Evolutionary conservation across 331 rosid species (phyloP), one percentile per base, ranked within the genome.

Genomic region (Prunus yedoensis): DNA sequence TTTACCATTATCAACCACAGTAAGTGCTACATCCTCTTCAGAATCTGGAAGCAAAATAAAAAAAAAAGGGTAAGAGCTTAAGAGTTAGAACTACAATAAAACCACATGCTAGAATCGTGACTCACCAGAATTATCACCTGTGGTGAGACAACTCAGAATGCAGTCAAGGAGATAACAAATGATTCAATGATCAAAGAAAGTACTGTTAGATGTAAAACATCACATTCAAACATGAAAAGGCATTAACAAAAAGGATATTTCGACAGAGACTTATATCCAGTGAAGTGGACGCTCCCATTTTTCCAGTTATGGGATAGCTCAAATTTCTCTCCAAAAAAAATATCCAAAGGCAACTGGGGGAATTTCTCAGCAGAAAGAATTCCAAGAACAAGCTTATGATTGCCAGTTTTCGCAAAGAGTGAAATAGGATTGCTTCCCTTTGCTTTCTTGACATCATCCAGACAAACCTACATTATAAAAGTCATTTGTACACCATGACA

Each of bases 281-380:
- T 74, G 73, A 90, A 86, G 85, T 82, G 81, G 68, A 93, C 83
- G 27, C 93, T 89, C 69, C 98, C 96, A 79, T 82, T 79, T 87
- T 90, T 87, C 86, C 90, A 76, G 80, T 74, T 89, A 76, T 93
- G 95, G 49, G 96, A 90, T 75, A 93, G 83, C 89, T 86, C 88
- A 79, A 93, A 90, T 67, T 85, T 80, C 86, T 87, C 83, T 65
- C 82, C 89, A 76, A 93, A 93, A 56, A 87, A 62, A 77, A 93
- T 80, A 82, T 90, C 96, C 53, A 87, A 82, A 58, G 87, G 83
- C 71, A 89, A 68, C 76, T 88, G 96, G 8, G 94, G 94, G 65
- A 83, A 71, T 18, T 86, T 89, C 7, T 82, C 89, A 20, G 79
- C 64, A 71, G 94, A 86, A 49, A 90, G 93, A 18, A 77, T 82